Evolutionary conservation across 768 basidiomycete species (phyloP), one percentile per base, ranked within the genome.

Genomic region (Mycena kentingensis): DNA sequence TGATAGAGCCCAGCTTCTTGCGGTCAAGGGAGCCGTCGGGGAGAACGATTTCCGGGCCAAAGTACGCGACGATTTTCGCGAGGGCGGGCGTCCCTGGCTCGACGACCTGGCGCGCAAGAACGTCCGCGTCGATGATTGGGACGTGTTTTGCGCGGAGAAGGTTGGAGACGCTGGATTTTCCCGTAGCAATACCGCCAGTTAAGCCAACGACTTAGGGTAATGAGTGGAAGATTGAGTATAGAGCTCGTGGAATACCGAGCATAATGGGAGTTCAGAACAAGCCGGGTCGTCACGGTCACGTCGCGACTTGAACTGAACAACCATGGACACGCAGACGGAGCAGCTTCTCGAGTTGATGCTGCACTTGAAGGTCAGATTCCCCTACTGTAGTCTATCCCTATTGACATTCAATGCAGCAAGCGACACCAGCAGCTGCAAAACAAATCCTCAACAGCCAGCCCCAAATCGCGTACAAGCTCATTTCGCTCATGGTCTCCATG

Each of bases 131-230:
- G 61, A 98, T 80, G 60, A 98, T 74, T n/a, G 93, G 90, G 26
- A 98, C 72, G 26, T 71, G 54, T 60, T 84, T 84, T 0, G 77
- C 73, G 46, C 79, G 78, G 29, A 98, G 76, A 35, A 94, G 75
- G 6, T 72, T 70, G 0, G 94, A 91, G 11, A 94, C 97, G 12
- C 93, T 90, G 0, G 95, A 97, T 73, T 99, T 99, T 47, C 96
- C 94, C 6, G 93, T 94, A 19, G 94, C 92, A 52, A 99, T 98
- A 2, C 95, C 93, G 7, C 97, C 97, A 25, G 96, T 98, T 19
- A 99, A 81, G 34, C 97, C 96, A 55, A 97, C 81, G 52, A 98
- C 95, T 96, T 46, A 18, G 18, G 25, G 18, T 18, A 21, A 25
- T 1, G 35, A 26, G 26, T 26, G 50, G 22, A 25, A 7, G 8